Evolutionary conservation across 2,329 filamentous ascomycete genomes (phyloP).

Genomic region (Westerdykella aurantiaca): DNA sequence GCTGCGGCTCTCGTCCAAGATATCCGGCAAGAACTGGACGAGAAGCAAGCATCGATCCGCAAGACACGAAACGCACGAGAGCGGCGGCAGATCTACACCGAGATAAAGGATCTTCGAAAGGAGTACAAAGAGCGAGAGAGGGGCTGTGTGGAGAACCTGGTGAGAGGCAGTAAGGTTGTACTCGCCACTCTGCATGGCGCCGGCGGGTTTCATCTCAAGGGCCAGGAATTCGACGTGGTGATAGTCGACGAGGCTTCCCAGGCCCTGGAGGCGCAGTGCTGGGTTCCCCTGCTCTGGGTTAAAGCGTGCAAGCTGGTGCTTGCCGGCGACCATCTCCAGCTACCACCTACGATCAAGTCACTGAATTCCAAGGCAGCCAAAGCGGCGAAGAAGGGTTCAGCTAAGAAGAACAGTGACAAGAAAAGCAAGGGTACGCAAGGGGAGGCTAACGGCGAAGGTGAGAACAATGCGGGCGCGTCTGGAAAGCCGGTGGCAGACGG

Average conservation of each 20-base stretch:
- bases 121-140: constrained; percentile 84
- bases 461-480: constrained; percentile 16
- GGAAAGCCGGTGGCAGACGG: constrained; percentile 17
- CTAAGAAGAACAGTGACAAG: constrained; percentile 39
- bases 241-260: constrained; percentile 96
- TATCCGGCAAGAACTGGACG: constrained; percentile 86
- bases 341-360: constrained; percentile 92
- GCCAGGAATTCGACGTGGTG: constrained; percentile 83
- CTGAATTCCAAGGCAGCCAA: constrained; percentile 42
- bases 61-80: constrained; percentile 81
- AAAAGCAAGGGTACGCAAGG: constrained; percentile 21
- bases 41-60: constrained; percentile 79
- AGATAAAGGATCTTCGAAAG: constrained; percentile 77
- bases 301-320: constrained; percentile 77
- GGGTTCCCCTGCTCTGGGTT: constrained; percentile 73
- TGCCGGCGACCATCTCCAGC: constrained; percentile 88
- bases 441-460: constrained; percentile 27
- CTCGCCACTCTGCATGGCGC: constrained; percentile 89
- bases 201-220: constrained; percentile 74
- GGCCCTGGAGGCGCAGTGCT: constrained; percentile 92
- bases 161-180: constrained; percentile 76
- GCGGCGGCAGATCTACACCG: constrained; percentile 72
- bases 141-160: constrained; percentile 69
- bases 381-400: constrained; percentile 27
- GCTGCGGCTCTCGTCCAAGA: constrained; percentile 85